These are phyloP conservation scores for Coniosporium uncinatum DNA, from an alignment of 2,329 filamentous ascomycete genomes.

Conservation along the genomic window DNA sequence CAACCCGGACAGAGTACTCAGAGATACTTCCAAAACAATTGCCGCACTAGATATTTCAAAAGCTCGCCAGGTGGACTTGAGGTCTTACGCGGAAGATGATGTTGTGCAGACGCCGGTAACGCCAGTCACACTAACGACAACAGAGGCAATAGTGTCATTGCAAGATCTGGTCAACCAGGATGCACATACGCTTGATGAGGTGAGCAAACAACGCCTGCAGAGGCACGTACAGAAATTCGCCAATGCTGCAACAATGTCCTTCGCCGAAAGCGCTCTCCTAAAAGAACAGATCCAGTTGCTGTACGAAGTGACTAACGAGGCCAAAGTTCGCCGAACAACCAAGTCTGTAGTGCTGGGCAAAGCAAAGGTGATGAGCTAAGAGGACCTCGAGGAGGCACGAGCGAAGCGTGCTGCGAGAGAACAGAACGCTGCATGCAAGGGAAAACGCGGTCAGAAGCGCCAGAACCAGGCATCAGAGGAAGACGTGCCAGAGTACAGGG, in stretches of 20 bases:
- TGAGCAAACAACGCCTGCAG: conserved; percentile 11
- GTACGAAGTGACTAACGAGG: conserved; percentile 15
- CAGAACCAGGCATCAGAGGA: conserved; percentile 3
- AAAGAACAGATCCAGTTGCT: conserved; percentile 18
- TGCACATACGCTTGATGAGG: conserved; percentile 10
- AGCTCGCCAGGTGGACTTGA: too few species aligned
- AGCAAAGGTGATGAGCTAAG: conserved; percentile 16
- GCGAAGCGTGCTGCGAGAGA: conserved; percentile 15
- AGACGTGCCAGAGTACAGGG: conserved; percentile 4
- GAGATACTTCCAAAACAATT: too few species aligned
- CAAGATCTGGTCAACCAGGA: too few species aligned
- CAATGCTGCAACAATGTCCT: conserved; percentile 12
- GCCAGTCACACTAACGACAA: too few species aligned
- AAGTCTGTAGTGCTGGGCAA: conserved; percentile 14
- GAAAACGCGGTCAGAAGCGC: conserved; percentile 7
- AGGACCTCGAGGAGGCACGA: conserved; percentile 13
- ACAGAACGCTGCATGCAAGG: conserved; percentile 11
- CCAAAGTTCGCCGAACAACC: conserved; percentile 14
- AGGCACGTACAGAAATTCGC: conserved; percentile 5
- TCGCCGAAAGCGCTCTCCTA: conserved; percentile 11
- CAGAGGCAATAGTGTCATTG: too few species aligned
- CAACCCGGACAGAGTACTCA: background rate
- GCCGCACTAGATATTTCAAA: too few species aligned
- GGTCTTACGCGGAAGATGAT: too few species aligned
- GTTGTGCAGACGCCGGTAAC: too few species aligned